Evolutionary conservation across 805 yeast species (phyloP).

Genomic region (Yamadazyma phyllophila): DNA sequence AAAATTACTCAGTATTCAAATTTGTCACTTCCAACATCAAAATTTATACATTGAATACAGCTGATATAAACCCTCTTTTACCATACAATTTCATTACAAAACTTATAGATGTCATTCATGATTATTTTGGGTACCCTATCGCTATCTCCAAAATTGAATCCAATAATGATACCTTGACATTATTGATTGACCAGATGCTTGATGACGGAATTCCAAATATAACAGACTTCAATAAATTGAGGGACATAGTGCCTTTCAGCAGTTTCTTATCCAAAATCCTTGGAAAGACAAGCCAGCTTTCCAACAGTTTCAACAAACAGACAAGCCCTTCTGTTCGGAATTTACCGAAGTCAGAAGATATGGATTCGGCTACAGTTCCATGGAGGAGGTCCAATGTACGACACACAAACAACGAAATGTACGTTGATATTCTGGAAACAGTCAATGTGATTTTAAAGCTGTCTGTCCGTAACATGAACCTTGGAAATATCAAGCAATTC

Average conservation of each 20-base stretch:
- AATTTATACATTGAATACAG: slow-evolving; percentile 28
- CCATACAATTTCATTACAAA: slow-evolving; percentile 53
- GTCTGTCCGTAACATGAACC: slow-evolving; percentile 9
- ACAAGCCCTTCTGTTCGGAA: slow-evolving; percentile 11
- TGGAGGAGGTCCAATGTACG: slow-evolving; percentile 79
- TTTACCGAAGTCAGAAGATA: slow-evolving; percentile 13
- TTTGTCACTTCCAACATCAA: slow-evolving; percentile 21
- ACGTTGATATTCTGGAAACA: slow-evolving; percentile 75
- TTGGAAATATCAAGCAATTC: slow-evolving; percentile 19
- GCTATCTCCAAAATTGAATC: slow-evolving; percentile 58
- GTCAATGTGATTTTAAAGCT: slow-evolving; percentile 53
- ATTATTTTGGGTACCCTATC: slow-evolving; percentile 58
- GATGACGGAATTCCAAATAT: slow-evolving; percentile 74
- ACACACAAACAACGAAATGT: slow-evolving; percentile 79
- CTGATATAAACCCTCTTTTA: slow-evolving; percentile 45
- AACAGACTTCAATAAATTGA: slow-evolving; percentile 67
- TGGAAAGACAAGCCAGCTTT: slow-evolving; percentile 35
- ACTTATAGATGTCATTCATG: slow-evolving; percentile 50
- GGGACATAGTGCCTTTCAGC: slow-evolving; percentile 67
- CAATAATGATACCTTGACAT: slow-evolving; percentile 66
- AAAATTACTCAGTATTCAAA: slow-evolving; percentile 27
- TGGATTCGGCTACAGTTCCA: slow-evolving; percentile 44
- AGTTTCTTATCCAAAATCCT: slow-evolving; percentile 54
- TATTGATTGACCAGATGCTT: slow-evolving; percentile 72
- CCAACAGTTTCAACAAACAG: slow-evolving; percentile 21